phyloP scores from a whole-genome alignment of 192 early-diverging fungal species.

The Coemansia sp. region DNA sequence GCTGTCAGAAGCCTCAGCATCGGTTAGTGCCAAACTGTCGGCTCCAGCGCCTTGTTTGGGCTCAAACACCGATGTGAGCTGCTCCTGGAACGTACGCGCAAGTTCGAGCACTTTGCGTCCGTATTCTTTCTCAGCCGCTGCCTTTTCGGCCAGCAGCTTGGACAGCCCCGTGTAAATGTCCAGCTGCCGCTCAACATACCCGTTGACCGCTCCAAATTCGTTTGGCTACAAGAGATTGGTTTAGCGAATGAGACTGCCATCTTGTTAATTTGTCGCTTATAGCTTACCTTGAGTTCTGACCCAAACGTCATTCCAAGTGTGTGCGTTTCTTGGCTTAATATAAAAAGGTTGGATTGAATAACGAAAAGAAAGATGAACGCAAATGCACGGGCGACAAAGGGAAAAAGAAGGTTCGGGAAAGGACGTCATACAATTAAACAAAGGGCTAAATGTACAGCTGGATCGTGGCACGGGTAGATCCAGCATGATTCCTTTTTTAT shows the following conservation, averaged over 20 bases:
- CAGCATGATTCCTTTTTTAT: no score
- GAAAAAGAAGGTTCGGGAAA: not conserved
- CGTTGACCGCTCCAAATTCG: conserved; percentile 51
- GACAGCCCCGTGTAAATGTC: conserved; percentile 29
- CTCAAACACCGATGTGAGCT: conserved; percentile 20
- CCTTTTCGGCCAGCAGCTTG: conserved; percentile 44
- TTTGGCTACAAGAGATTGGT: conserved; percentile 32
- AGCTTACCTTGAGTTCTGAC: conserved; percentile 49
- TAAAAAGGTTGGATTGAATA: no score
- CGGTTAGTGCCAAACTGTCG: conserved; percentile 36
- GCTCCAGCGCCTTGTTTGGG: conserved; percentile 14
- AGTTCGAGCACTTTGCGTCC: conserved; percentile 40
- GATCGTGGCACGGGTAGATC: no score
- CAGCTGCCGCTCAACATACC: conserved; percentile 46
- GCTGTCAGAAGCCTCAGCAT: conserved; percentile 22
- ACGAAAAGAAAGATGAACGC: no score
- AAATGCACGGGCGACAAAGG: no score
- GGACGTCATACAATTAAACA: no score
- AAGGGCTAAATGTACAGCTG: no score
- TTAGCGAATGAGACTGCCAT: not conserved
- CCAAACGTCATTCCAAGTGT: conserved; percentile 43
- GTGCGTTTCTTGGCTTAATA: no score
- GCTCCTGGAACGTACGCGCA: conserved; percentile 31
- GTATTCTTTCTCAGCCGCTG: conserved; percentile 43
- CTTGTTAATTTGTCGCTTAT: not conserved